These are phyloP conservation scores for Trichoderma harzianum DNA, from an alignment of 2,329 filamentous ascomycete species.

Conservation along the genomic window DNA sequence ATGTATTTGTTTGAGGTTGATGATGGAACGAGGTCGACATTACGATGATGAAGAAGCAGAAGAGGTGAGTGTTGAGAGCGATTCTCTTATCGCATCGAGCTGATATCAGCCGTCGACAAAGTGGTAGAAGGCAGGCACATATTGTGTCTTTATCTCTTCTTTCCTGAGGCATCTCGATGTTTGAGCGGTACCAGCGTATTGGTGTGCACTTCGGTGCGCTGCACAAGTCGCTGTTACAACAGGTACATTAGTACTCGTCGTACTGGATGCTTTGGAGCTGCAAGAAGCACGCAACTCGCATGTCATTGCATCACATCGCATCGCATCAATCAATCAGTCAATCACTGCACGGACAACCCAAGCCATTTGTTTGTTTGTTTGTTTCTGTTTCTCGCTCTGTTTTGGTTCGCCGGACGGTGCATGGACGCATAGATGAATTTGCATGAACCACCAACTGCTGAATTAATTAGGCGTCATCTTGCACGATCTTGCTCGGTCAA, in stretches of 20 bases:
- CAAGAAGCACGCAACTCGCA: neutral
- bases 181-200: neutral
- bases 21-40: neutral
- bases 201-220: neutral
- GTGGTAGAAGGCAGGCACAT: neutral
- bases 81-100: neutral
- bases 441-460: neutral
- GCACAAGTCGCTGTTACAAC: slow-evolving; percentile 1
- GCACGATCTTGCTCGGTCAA: neutral
- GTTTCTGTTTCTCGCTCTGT: neutral
- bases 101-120: neutral
- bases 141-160: neutral
- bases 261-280: neutral
- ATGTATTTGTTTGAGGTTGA: neutral
- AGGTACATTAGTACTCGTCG: neutral
- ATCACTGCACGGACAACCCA: neutral
- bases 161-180: neutral
- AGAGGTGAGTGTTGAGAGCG: neutral
- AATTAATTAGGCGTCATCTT: neutral
- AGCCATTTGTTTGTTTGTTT: neutral
- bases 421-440: neutral
- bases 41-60: neutral
- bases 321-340: neutral
- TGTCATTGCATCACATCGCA: neutral
- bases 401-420: neutral